A percentile compares a stretch with the other conserved stretches of the same genome.
Conservation (phyloP, 345 rosid genomes). For the Camelina sativa region DNA sequence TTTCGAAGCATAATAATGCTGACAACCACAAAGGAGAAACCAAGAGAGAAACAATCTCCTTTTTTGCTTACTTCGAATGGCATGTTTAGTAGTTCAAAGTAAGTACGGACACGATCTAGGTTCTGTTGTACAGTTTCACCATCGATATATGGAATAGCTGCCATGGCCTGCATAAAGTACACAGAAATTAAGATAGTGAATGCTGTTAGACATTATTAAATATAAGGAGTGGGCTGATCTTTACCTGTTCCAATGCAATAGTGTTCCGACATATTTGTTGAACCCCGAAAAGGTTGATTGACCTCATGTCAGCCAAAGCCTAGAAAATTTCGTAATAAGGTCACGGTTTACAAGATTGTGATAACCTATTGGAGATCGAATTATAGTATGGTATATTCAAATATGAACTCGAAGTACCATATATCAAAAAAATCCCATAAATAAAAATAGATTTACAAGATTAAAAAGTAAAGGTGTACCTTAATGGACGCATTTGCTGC, state of each 20-base stretch:
- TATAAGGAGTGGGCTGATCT: neutral
- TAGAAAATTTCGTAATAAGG: slow-evolving; percentile 36
- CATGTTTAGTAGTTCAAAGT: slow-evolving; percentile 92
- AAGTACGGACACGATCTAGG: slow-evolving; percentile 86
- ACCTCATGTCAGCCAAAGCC: slow-evolving; percentile 87
- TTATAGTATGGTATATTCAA: neutral
- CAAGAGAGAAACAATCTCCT: neutral
- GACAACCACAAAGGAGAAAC: slow-evolving; percentile 6
- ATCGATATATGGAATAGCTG: slow-evolving; percentile 88
- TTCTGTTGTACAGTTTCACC: slow-evolving; percentile 74
- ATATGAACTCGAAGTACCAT: slow-evolving; percentile 4
- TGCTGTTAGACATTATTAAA: neutral
- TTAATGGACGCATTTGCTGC: slow-evolving; percentile 90
- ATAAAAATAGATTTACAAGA: slow-evolving; percentile 7
- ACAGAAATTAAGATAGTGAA: slow-evolving; percentile 10
- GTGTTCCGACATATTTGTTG: slow-evolving; percentile 98
- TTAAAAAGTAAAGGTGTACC: slow-evolving; percentile 52
- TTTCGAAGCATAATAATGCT: neutral
- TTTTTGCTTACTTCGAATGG: slow-evolving; percentile 74
- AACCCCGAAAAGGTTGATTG: slow-evolving; percentile 96
- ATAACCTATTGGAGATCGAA: neutral
- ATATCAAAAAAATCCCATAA: neutral
- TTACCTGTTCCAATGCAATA: slow-evolving; percentile 95
- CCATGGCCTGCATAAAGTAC: slow-evolving; percentile 69
- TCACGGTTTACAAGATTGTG: slow-evolving; percentile 20